Evolutionary conservation across 2,329 filamentous ascomycete genomes (phyloP), one percentile per base, ranked within the genome.

Genomic region (Emmonsiellopsis sp.): DNA sequence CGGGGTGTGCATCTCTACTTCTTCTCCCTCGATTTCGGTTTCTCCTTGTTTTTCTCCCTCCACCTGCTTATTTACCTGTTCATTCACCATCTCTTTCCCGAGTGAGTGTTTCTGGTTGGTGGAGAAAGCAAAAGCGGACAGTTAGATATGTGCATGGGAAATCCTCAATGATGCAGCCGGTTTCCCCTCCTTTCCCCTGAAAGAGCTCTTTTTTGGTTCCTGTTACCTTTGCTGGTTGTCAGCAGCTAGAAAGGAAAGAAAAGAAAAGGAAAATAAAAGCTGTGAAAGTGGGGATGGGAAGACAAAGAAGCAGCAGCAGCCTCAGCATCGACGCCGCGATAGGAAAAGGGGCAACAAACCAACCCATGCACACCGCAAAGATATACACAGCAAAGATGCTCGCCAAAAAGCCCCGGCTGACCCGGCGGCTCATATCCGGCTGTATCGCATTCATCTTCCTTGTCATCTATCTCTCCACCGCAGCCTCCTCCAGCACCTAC

Each of bases 401-500:
- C 13, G 13, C 44, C 32, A 33, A 31, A 13, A 47, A 47, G 21
- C 44, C 44, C n/a, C 27, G 33, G 32, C 13, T 47, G n/a, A 47
- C 44, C 32, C 44, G 44, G 44, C 27, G 44, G 44, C 11, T 47
- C 34, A 17, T 47, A 17, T 47, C 17, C 2, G 64, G 77, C 14
- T 78, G 77, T 58, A 56, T 77, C 21, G 69, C 64, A 33, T 71
- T 70, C 54, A 58, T 79, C 6, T 61, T 73, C 44, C 53, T 78
- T 14, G 56, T 80, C 40, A 58, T 79, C 42, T 65, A 80, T 55
- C 60, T 79, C 48, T 68, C 76, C 51, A 77, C 77, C 58, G 64
- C 72, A 39, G 73, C 74, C 49, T 52, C 57, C 48, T 55, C 65
- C 53, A 32, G 65, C 62, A 49, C 63, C 58, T 60, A 65, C 59